Evolutionary conservation across 176 grass and related monocot species (phyloP), one percentile per base, ranked within the genome.

Genomic region (Musa beccarii): DNA sequence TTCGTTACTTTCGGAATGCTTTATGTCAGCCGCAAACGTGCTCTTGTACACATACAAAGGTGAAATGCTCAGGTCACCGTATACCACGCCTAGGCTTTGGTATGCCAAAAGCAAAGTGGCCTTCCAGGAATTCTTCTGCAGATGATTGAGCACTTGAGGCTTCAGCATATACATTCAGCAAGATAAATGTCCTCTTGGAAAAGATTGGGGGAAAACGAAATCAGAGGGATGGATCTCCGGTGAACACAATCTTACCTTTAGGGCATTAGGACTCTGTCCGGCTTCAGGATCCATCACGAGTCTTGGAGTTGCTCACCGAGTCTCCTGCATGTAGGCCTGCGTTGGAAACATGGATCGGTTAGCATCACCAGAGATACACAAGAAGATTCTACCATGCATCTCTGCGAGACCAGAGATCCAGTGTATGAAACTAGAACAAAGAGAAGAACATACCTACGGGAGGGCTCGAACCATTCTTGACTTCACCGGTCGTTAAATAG

Each of bases 31-130:
- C 2, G 75, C 75, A 28, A 77, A 77, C 24, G 75, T 77, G 57
- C 75, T 77, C 61, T 77, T 77, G 75, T 65, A 77, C 9, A 77
- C 75, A 52, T 77, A 77, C 59, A 77, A 65, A 66, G 75, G 75
- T 19, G 75, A 66, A 24, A 77, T 77, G 75, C 75, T 65, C 59
- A 77, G 61, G 75, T 77, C 75, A 24, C 75, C 75, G 52, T 77
- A 77, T 9, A 66, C 75, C 59, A 77, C 75, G 12, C 75, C 75
- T 9, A 77, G 21, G 52, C 75, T 77, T 65, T 77, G 75, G 13
- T 77, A 77, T 15, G 75, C 75, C 52, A 77, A 66, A 19, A 77
- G 61, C 49, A 77, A 52, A 22, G 61, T 65, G 3, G 75, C 29
- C 61, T 52, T 77, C 75, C 75, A 77, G 15, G 75, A 66, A 53